Percentiles rank a stretch among this genome's conserved stretches.
phyloP scores from a whole-genome alignment of 2,329 filamentous ascomycete genomes.

The Ophiostoma himal-ulmi region DNA sequence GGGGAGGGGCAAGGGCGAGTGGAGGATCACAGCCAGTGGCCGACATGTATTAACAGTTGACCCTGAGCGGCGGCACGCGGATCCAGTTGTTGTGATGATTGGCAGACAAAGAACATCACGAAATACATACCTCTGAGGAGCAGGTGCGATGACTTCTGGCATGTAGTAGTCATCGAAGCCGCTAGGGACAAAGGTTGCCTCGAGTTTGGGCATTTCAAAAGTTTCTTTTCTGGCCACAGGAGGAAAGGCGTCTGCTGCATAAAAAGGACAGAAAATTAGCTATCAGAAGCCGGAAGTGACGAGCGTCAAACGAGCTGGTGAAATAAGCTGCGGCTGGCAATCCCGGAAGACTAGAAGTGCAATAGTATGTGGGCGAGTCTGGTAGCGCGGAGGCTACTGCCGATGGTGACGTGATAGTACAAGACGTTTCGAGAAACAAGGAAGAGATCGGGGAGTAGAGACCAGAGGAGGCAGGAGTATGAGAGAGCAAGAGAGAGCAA shows the following conservation, averaged over 20 bases:
- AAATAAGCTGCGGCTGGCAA: conserved; percentile 3
- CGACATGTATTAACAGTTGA: neutral
- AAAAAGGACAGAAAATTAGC: conserved; percentile 4
- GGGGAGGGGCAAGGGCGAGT: conserved; percentile 21
- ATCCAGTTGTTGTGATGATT: neutral
- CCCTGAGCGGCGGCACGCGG: neutral
- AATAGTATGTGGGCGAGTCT: conserved; percentile 1
- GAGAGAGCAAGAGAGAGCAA: neutral
- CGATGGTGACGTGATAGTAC: neutral
- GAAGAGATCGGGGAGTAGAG: neutral
- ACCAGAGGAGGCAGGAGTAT: neutral
- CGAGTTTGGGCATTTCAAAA: conserved; percentile 41
- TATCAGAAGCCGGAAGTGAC: conserved; percentile 9
- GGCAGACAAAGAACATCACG: neutral
- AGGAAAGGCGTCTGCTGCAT: conserved; percentile 26
- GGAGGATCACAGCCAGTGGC: neutral
- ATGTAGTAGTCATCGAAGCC: conserved; percentile 53
- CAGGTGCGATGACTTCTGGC: conserved; percentile 52
- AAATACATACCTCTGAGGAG: conserved; percentile 45
- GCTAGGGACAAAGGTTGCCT: conserved; percentile 52
- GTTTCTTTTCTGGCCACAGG: conserved; percentile 24
- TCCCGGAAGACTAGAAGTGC: neutral
- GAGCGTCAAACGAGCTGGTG: conserved; percentile 6
- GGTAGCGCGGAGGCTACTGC: neutral
- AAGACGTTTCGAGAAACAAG: neutral